phyloP scores from a whole-genome alignment of 768 basidiomycete species.

The Cyathus striatus region DNA sequence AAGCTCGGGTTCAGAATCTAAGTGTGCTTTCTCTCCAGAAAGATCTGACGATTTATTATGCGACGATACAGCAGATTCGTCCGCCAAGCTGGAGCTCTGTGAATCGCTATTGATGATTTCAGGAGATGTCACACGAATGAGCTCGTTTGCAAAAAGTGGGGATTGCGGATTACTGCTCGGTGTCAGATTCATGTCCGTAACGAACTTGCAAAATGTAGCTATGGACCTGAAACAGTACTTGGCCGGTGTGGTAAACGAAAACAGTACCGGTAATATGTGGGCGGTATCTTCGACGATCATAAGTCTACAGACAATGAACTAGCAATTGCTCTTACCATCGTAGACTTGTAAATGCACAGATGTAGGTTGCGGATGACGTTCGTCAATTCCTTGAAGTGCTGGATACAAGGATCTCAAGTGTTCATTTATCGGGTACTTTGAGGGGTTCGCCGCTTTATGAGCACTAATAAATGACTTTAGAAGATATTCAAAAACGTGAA shows the following conservation, averaged over 20 bases:
- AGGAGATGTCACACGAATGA: not conserved
- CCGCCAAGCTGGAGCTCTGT: no score
- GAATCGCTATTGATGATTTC: not conserved
- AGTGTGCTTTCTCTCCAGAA: no score
- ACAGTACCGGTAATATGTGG: conserved; percentile 69
- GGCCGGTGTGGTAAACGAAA: conserved; percentile 71
- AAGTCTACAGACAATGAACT: conserved; percentile 8
- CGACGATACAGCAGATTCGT: no score
- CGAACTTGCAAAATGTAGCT: conserved; percentile 62
- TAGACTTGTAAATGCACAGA: conserved; percentile 91
- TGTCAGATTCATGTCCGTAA: conserved; percentile 43
- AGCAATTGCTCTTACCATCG: conserved; percentile 54
- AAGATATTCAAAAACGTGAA: no score
- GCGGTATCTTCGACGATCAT: conserved; percentile 48
- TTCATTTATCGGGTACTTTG: conserved; percentile 49
- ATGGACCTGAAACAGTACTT: conserved; percentile 80
- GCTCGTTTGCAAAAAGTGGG: no score
- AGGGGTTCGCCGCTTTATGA: conserved; percentile 87
- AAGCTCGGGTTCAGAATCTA: no score
- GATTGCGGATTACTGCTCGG: no score
- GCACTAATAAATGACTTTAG: conserved; percentile 66
- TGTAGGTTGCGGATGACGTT: conserved; percentile 48
- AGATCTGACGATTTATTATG: no score
- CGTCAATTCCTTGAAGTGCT: conserved; percentile 47
- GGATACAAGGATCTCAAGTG: conserved; percentile 50